phyloP scores from a whole-genome alignment of 2,329 filamentous ascomycete genomes.

The Emergomyces africanus region DNA sequence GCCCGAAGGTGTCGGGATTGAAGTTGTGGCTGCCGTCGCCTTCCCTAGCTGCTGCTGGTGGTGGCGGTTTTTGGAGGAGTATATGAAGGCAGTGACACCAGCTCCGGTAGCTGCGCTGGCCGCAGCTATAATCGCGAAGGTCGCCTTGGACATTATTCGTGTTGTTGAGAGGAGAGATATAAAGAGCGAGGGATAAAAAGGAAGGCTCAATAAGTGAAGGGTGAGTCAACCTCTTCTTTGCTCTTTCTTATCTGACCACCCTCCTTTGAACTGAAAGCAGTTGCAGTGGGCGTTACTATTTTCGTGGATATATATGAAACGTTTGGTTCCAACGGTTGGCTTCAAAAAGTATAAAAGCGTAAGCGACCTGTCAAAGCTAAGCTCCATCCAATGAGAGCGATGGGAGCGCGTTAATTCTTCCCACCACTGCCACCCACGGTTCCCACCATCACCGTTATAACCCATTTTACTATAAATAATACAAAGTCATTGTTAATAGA shows the following conservation, averaged over 20 bases:
- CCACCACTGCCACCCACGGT: no score
- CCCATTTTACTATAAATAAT: no score
- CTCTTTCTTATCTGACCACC: neutral
- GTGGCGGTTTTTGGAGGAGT: slow-evolving; percentile 46
- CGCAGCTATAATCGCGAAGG: slow-evolving; percentile 61
- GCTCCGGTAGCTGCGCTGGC: slow-evolving; percentile 66
- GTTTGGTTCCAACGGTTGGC: no score
- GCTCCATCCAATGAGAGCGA: no score
- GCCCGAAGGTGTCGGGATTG: slow-evolving; percentile 16
- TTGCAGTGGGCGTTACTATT: no score
- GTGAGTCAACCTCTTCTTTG: neutral
- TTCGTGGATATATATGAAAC: no score
- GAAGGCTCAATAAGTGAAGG: neutral
- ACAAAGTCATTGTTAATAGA: no score
- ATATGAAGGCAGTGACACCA: slow-evolving; percentile 54
- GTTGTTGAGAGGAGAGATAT: neutral
- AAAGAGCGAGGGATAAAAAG: neutral
- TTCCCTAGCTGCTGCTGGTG: slow-evolving; percentile 31
- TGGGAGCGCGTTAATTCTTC: no score
- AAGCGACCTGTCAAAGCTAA: no score
- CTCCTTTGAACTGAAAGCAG: neutral
- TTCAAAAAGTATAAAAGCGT: no score
- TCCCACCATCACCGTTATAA: no score
- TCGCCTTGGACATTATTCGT: slow-evolving; percentile 61
- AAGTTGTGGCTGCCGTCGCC: slow-evolving; percentile 16